Base-by-base conservation (phyloP, 164 flowering plant species). In the Aristolochia fimbriata region DNA sequence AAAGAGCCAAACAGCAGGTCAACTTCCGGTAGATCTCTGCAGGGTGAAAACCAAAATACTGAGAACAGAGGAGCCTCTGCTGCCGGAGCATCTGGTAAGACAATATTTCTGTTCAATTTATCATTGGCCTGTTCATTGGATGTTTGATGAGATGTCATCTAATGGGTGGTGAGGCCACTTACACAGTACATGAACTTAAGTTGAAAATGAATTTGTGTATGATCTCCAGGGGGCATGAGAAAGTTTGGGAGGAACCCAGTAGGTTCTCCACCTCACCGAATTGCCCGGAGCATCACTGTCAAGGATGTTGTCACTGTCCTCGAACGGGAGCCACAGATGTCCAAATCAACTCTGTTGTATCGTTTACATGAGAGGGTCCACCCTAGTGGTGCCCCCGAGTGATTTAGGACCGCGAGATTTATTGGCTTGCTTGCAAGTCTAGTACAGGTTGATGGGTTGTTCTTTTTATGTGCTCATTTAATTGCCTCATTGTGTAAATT, bases 291-390 rank as follows among this genome's bases (percentile, higher is more conserved):
- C 43, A 79, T 92, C 33, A 67, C 87, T 11, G 72, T 87, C 12
- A 87, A 82, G 76, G 97, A 92, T 73, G 88, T 89, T 23, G 81
- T 89, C 65, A 82, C 87, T 2, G 85, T 74, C 19, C 71, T 92
- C 49, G 88, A 84, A 68, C 83, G 91, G 64, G 98, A 89, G 68
- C 86, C 93, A 33, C 93, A 84, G 63, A 87, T 85, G 92, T 73
- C 86, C 1, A 86, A 69, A 57, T 84, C 95, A 1, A 73, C 80
- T 23, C 64, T 87, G 45, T 49, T 89, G 4, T 85, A 87, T 59
- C 83, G 86, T 20, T 69, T 91, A 60, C 81, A 82, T 41, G 84
- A 91, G 55, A 80, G 59, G 64, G 55, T 65, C 47, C 60, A 46
- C 8, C 62, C 76, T 11, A 77, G 78, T 52, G 62, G 74, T 51